phyloP scores from a whole-genome alignment of 225 moss, liverwort and hornwort species.

The Bryoerythrophyllum caledonicum region DNA sequence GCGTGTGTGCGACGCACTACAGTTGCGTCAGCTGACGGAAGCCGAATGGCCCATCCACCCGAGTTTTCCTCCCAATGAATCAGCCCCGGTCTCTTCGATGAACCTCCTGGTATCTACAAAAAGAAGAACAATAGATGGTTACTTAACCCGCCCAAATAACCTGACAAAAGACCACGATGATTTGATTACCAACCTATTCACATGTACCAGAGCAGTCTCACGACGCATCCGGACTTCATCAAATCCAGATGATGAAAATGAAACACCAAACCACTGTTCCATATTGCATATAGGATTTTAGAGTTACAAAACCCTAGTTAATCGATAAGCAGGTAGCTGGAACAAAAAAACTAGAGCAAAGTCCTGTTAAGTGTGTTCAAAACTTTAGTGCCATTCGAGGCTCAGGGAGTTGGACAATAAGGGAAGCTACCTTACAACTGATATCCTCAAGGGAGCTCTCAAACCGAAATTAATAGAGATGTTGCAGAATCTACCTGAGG shows the following conservation, averaged over 20 bases:
- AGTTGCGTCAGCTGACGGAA: constrained; percentile 77
- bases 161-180: neutral
- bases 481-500: constrained; percentile 51
- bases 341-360: neutral
- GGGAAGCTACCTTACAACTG: neutral
- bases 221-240: neutral
- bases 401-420: neutral
- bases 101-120: constrained; percentile 65
- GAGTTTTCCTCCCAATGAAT: constrained; percentile 76
- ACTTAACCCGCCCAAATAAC: neutral
- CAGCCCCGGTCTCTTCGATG: constrained; percentile 59
- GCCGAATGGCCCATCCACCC: constrained; percentile 72
- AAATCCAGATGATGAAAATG: neutral
- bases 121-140: neutral
- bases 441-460: neutral
- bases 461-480: constrained; percentile 7
- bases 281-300: neutral
- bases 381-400: neutral
- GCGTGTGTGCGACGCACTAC: constrained; percentile 79
- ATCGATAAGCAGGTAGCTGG: neutral
- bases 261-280: neutral
- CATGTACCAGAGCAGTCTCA: neutral
- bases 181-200: neutral
- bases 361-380: constrained; percentile 1
- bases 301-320: neutral